Evolutionary conservation across 768 basidiomycete genomes (phyloP).

Genomic region (Austroboletus eburneus): DNA sequence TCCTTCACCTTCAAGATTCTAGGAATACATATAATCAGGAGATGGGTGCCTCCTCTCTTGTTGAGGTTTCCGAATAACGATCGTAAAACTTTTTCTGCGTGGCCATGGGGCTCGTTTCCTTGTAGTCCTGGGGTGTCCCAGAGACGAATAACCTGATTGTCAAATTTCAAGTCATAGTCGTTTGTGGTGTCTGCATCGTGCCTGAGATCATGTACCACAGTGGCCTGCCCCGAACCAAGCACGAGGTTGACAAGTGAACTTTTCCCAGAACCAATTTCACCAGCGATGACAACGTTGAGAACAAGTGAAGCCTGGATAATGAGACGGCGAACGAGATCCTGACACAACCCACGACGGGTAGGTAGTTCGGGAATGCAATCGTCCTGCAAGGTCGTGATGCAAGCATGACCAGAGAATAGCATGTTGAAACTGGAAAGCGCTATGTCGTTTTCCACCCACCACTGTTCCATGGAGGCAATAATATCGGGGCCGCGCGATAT

Average conservation of each 20-base stretch:
- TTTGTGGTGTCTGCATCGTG: conserved; percentile 15
- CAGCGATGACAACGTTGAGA: conserved; percentile 22
- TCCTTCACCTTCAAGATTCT: conserved; percentile 10
- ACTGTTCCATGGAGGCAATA: conserved; percentile 30
- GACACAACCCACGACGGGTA: conserved; percentile 17
- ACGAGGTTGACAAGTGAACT: conserved; percentile 28
- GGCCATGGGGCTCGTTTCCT: conserved; percentile 20
- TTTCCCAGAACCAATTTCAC: conserved; percentile 28
- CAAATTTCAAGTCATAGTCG: conserved; percentile 12
- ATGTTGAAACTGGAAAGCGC: conserved; percentile 31
- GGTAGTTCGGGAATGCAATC: conserved; percentile 18
- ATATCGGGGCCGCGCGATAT: conserved; percentile 4
- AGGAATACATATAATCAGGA: conserved; percentile 25
- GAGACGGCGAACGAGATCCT: conserved; percentile 11
- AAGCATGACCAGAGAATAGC: conserved; percentile 26
- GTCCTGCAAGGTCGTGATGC: conserved; percentile 19
- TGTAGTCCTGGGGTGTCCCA: conserved; percentile 32
- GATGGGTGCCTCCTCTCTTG: conserved; percentile 20
- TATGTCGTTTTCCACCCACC: conserved; percentile 35
- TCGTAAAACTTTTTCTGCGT: conserved; percentile 18
- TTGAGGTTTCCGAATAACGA: conserved; percentile 19
- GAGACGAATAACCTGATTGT: conserved; percentile 15
- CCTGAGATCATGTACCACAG: conserved; percentile 12
- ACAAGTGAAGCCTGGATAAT: conserved; percentile 16
- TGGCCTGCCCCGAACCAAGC: conserved; percentile 19